A percentile compares a stretch with the other conserved stretches of the same genome.
These are phyloP conservation scores for Russula brevipes DNA, from an alignment of 768 basidiomycete species.

Conservation along the genomic window DNA sequence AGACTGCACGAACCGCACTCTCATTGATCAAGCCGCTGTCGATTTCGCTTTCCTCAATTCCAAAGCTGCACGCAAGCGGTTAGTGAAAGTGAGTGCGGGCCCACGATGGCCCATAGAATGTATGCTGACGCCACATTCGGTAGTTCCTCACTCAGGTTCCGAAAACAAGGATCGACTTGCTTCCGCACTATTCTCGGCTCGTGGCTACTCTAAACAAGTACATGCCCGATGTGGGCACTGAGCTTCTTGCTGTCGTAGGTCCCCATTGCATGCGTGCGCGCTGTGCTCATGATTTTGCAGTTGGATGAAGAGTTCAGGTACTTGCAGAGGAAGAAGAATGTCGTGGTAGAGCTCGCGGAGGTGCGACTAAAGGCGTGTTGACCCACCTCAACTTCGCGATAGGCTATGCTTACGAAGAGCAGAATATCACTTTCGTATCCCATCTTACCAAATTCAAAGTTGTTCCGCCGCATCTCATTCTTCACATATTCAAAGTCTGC, in stretches of 20 bases:
- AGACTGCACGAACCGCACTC: conserved; percentile 84
- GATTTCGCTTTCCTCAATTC: conserved; percentile 97
- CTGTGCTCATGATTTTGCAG: conserved; percentile 37
- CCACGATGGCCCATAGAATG: too few relatives aligned
- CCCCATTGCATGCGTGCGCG: background rate
- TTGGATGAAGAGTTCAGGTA: conserved; percentile 97
- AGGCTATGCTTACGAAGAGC: background rate
- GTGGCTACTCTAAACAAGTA: conserved; percentile 85
- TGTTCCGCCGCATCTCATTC: conserved; percentile 83
- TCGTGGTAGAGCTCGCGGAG: conserved; percentile 85
- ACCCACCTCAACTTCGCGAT: background rate
- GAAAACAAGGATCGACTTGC: conserved; percentile 81
- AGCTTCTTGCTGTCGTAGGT: conserved; percentile 73
- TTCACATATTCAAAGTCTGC: conserved; percentile 96
- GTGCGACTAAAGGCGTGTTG: conserved; percentile 68
- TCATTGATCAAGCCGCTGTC: conserved; percentile 90
- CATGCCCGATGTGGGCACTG: conserved; percentile 89
- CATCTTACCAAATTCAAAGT: conserved; percentile 95
- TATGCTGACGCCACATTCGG: background rate
- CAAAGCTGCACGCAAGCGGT: conserved; percentile 89
- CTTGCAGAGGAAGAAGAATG: conserved; percentile 88
- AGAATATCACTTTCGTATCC: conserved; percentile 87
- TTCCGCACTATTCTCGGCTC: conserved; percentile 90
- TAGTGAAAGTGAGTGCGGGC: conserved; percentile 60
- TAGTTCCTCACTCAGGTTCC: conserved; percentile 81